These are phyloP conservation scores for Triangularia setosa DNA, from an alignment of 2,329 filamentous ascomycete genomes.

Conservation along the genomic window DNA sequence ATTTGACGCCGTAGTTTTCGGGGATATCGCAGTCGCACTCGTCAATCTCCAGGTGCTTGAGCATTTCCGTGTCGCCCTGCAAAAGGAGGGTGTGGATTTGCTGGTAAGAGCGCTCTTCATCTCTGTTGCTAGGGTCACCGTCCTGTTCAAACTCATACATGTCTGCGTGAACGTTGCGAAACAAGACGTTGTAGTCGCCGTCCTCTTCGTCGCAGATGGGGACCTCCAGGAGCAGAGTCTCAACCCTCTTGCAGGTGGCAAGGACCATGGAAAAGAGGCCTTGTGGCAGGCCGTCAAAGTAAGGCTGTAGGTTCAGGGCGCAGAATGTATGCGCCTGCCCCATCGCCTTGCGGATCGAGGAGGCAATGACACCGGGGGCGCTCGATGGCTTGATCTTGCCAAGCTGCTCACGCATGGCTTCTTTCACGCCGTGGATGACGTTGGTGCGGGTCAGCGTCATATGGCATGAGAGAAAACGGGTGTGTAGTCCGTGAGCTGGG, in stretches of 20 bases:
- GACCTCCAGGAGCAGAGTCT: slow-evolving; percentile 26
- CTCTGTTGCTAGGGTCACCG: not conserved
- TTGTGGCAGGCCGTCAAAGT: slow-evolving; percentile 22
- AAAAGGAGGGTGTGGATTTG: slow-evolving; percentile 25
- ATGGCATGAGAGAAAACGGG: slow-evolving; percentile 26
- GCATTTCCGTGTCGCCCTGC: slow-evolving; percentile 28
- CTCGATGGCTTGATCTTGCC: slow-evolving; percentile 9
- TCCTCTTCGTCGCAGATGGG: slow-evolving; percentile 26
- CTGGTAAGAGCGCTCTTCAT: slow-evolving; percentile 17
- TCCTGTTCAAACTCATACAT: slow-evolving; percentile 1
- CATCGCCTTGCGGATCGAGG: not conserved
- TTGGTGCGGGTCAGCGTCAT: slow-evolving; percentile 22
- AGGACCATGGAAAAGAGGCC: slow-evolving; percentile 22
- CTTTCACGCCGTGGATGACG: slow-evolving; percentile 22
- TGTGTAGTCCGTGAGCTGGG: slow-evolving; percentile 19
- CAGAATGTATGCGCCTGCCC: not conserved
- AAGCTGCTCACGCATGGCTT: slow-evolving; percentile 14
- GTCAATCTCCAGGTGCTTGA: slow-evolving; percentile 22
- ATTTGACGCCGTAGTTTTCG: slow-evolving; percentile 23
- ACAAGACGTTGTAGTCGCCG: slow-evolving; percentile 20
- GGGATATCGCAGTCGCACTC: slow-evolving; percentile 21
- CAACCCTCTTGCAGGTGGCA: slow-evolving; percentile 18
- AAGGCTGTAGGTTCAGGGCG: not conserved
- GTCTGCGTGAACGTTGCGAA: slow-evolving; percentile 14
- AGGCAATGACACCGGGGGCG: not conserved